A percentile compares a stretch with the other conserved stretches of the same genome.
Evolutionary conservation across 495 filamentous ascomycete genomes (phyloP).

Genomic region (Glonium stellatum): DNA sequence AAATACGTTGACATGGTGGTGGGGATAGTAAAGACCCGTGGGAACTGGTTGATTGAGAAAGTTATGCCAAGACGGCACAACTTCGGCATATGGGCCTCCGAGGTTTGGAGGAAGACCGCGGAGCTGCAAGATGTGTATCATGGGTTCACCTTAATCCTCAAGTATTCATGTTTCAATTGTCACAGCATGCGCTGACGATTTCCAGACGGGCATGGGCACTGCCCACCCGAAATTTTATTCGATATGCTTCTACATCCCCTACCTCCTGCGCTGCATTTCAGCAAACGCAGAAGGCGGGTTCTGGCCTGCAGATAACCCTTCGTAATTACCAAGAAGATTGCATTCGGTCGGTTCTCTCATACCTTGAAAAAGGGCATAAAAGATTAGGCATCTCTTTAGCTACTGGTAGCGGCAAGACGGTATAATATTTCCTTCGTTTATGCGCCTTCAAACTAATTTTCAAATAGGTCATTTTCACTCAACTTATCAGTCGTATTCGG

Average conservation of each 20-base stretch:
- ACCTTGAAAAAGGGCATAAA: conserved; percentile 66
- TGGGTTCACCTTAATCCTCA: not conserved
- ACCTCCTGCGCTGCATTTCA: not conserved
- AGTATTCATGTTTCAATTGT: conserved; percentile 21
- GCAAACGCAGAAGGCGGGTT: not conserved
- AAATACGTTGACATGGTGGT: not conserved
- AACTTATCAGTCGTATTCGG: conserved; percentile 74
- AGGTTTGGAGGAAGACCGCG: not conserved
- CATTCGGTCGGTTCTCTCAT: conserved; percentile 73
- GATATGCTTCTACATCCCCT: conserved; percentile 10
- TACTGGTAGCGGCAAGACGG: conserved; percentile 90
- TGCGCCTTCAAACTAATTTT: conserved; percentile 2
- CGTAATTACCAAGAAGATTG: conserved; percentile 46
- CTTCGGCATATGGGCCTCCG: conserved; percentile 1
- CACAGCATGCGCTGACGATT: conserved; percentile 19
- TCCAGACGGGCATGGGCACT: not conserved
- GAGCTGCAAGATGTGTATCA: too few species aligned
- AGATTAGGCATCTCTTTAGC: conserved; percentile 84
- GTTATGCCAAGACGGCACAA: conserved; percentile 15
- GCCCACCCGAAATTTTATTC: not conserved
- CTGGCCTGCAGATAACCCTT: conserved; percentile 31
- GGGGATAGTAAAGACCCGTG: not conserved
- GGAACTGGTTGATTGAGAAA: not conserved
- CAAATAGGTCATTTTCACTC: conserved; percentile 83
- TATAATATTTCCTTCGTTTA: conserved; percentile 32